Evolutionary conservation across 2,329 filamentous ascomycete genomes (phyloP).

Genomic region (Beauveria sp.): DNA sequence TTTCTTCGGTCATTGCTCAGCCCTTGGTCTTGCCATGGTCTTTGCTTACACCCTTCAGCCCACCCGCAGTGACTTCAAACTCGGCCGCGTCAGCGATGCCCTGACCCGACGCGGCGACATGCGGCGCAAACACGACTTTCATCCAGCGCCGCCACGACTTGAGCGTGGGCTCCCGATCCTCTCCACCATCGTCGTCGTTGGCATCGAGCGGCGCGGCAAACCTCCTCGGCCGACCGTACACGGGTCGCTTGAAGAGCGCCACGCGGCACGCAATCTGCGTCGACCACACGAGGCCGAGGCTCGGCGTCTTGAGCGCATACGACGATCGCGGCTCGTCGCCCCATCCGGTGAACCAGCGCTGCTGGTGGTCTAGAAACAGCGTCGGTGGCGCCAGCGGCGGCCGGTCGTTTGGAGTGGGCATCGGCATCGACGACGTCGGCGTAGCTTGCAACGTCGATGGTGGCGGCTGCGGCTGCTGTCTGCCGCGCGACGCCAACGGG

Average conservation of each 20-base stretch:
- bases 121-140: constrained; percentile 84
- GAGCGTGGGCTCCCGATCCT: constrained; percentile 36
- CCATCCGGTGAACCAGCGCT: constrained; percentile 94
- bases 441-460: constrained; percentile 23
- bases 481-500: constrained; percentile 40
- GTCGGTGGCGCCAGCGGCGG: constrained; percentile 36
- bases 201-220: constrained; percentile 27
- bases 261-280: constrained; percentile 81
- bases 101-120: constrained; percentile 49
- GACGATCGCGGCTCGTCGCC: constrained; percentile 55
- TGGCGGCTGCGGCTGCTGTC: constrained; percentile 22
- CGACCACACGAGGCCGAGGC: constrained; percentile 81
- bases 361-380: constrained; percentile 77
- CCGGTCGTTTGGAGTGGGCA: constrained; percentile 21
- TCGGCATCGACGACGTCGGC: constrained; percentile 33
- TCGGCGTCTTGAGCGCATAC: constrained; percentile 66
- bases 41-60: constrained; percentile 33
- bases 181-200: constrained; percentile 32
- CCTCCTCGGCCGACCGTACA: constrained; percentile 34
- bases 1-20: not conserved
- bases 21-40: not conserved
- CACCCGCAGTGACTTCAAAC: constrained; percentile 68
- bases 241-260: constrained; percentile 66
- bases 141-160: constrained; percentile 65
- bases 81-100: constrained; percentile 48